Evolutionary conservation across 495 filamentous ascomycete species (phyloP), one percentile per base, ranked within the genome.

Genomic region (Neurospora sp.): DNA sequence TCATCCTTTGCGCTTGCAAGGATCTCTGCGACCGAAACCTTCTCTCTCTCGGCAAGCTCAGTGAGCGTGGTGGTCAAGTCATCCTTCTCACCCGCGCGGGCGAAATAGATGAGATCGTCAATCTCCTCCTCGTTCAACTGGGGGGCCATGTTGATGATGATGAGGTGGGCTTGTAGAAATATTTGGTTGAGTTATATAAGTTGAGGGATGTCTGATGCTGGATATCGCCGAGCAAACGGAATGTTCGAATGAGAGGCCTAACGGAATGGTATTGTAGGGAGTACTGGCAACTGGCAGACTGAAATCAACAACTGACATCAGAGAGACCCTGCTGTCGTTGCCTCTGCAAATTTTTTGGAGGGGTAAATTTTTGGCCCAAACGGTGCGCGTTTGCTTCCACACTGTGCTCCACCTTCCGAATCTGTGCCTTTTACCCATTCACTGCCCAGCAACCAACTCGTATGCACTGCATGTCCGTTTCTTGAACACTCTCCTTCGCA

Each of bases 91-190:
- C 92, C 92, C 1, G 85, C 85, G 39, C 94, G 92, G 18, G 94
- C 89, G 70, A 90, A 86, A 83, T 96, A 97, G 74, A 97, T 87
- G 75, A 97, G 89, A 78, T 97, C 95, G 79, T 95, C 93, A 73
- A 94, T 91, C 78, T 92, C 87, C 62, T 97, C 94, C 78, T 89
- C 88, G 35, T 87, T 88, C 72, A 94, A 83, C 54, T 83, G 81
- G 3, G 85, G 81, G 1, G 84, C 79, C 86, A 88, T 88, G 39
- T 71, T 71, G 39, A 12, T 76, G 23, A 6, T 62, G 39, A 38
- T 14, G 20, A 39, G 10, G 37, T 40, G 20, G 39, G 40, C 4
- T 40, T 38, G 27, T 39, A 20, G 31, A 48, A 12, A 31, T n/a
- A 14, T 16, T 73, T 73, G 69, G 66, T 72, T 20, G 37, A 23